Percentiles rank a stretch among this genome's conserved stretches.
Conservation (phyloP, 768 basidiomycete genomes). For the Paxillus involutus region DNA sequence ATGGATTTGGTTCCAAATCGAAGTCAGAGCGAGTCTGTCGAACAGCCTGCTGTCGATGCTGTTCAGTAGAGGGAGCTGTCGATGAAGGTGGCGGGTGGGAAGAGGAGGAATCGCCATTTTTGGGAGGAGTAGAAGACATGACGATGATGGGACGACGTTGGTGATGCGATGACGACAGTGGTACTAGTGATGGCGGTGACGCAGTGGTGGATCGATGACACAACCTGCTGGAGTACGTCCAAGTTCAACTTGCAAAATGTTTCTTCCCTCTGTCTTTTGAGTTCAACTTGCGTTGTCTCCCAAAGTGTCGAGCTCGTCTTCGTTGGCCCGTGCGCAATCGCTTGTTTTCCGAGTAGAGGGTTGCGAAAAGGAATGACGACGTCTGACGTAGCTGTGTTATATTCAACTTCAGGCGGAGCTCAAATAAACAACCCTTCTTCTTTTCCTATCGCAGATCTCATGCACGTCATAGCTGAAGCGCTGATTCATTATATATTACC, state of each 20-base stretch:
- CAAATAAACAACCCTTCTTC: slow-evolving; percentile 22
- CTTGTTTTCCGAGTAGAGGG: slow-evolving; percentile 28
- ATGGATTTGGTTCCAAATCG: slow-evolving; percentile 86
- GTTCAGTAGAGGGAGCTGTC: slow-evolving; percentile 11
- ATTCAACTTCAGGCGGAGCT: slow-evolving; percentile 45
- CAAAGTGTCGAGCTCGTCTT: slow-evolving; percentile 13
- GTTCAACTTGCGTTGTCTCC: not conserved
- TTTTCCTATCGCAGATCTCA: slow-evolving; percentile 35
- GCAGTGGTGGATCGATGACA: slow-evolving; percentile 15
- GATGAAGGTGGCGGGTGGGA: slow-evolving; percentile 24
- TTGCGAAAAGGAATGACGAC: slow-evolving; percentile 38
- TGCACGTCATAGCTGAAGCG: slow-evolving; percentile 27
- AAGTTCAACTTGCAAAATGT: too few relatives aligned
- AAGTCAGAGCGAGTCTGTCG: slow-evolving; percentile 65
- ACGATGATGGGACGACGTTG: slow-evolving; percentile 22
- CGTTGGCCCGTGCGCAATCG: slow-evolving; percentile 32
- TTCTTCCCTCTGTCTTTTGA: too few relatives aligned
- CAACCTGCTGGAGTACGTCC: slow-evolving; percentile 11
- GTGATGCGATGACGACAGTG: slow-evolving; percentile 26
- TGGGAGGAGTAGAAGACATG: slow-evolving; percentile 29
- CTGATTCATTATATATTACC: not conserved
- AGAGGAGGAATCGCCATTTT: slow-evolving; percentile 37
- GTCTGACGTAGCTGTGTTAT: slow-evolving; percentile 44
- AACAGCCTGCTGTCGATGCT: slow-evolving; percentile 16
- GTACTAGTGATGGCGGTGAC: slow-evolving; percentile 7